Conservation (phyloP, 2,329 filamentous ascomycete species). For the Ceratocystiopsis sp. region DNA sequence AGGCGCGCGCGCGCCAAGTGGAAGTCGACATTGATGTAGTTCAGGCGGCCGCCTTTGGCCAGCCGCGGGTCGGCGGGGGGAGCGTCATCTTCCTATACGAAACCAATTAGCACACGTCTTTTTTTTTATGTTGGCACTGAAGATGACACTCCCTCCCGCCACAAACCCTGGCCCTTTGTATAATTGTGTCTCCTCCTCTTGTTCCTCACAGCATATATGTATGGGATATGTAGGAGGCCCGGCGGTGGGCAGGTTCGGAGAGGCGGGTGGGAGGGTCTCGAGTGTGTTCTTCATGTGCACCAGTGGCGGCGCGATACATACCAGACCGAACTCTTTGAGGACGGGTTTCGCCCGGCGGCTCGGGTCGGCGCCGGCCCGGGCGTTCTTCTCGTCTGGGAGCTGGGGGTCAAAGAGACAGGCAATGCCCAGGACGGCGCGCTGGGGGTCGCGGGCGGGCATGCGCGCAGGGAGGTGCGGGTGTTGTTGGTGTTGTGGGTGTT, state of each 20-base stretch:
- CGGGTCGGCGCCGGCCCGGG: conserved; percentile 25
- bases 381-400: conserved; percentile 26
- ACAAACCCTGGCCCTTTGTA: conserved; percentile 5
- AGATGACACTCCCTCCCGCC: conserved; percentile 44
- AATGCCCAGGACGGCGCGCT: conserved; percentile 34
- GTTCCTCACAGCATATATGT: conserved; percentile 4
- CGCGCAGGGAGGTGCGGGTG: conserved; percentile 16
- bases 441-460: conserved; percentile 39
- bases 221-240: conserved; percentile 5
- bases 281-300: neutral
- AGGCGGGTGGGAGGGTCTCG: neutral
- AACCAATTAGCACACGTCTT: conserved; percentile 33
- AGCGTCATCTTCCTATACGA: conserved; percentile 58
- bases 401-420: conserved; percentile 46
- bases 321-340: conserved; percentile 48
- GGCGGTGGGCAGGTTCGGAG: neutral
- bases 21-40: conserved; percentile 53
- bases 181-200: conserved; percentile 8
- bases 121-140: conserved; percentile 6
- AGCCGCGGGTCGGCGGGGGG: conserved; percentile 71
- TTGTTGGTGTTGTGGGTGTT: neutral
- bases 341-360: conserved; percentile 41
- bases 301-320: conserved; percentile 29
- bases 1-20: conserved; percentile 55
- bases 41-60: conserved; percentile 45